Evolutionary conservation across 352 stramenopile genomes (phyloP), one percentile per base, ranked within the genome.

Genomic region (Globisporangium recalcitrans): DNA sequence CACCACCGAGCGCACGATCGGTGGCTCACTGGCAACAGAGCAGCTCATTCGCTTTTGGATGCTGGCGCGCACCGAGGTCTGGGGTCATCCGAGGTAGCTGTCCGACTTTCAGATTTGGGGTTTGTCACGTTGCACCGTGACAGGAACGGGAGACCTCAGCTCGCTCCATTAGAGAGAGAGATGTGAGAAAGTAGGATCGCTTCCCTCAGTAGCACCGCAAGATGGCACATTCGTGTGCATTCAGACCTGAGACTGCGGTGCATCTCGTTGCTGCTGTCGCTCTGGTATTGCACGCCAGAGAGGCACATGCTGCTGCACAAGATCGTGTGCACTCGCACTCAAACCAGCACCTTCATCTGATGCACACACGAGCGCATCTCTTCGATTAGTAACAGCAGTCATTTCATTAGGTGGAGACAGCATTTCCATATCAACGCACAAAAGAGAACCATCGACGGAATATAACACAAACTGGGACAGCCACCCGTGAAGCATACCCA

Each of bases 1-100:
- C 34, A 82, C 72, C 9, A 80, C 54, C 0, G 77, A 38, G n/a
- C 71, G 72, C 29, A 74, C 48, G 8, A 62, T 16, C 5, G 44
- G 16, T 14, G 44, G n/a, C n/a, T n/a, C n/a, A n/a, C n/a, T n/a
- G n/a, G n/a, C n/a, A n/a, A 19, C 7, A 47, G 9, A 49, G 8
- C n/a, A 10, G n/a, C 16, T 49, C 42, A 11, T 22, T 27, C 42
- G 26, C 11, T 49, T 22, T 49, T 48, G 14, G 42, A 5, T 31
- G 14, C 10, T 52, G 22, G 21, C 3, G 46, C 10, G 10, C 22
- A 52, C 22, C 21, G 21, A 52, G 46, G 22, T 52, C 22, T 52
- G 46, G 46, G 14, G 11, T 52, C 46, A 52, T 52, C 46, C 22
- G 11, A 22, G 46, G 22, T 32, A 52, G 36, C 14, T 42, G 36